Evolutionary conservation across 345 rosid species (phyloP), one percentile per base, ranked within the genome.

Genomic region (Erodium maritimum): DNA sequence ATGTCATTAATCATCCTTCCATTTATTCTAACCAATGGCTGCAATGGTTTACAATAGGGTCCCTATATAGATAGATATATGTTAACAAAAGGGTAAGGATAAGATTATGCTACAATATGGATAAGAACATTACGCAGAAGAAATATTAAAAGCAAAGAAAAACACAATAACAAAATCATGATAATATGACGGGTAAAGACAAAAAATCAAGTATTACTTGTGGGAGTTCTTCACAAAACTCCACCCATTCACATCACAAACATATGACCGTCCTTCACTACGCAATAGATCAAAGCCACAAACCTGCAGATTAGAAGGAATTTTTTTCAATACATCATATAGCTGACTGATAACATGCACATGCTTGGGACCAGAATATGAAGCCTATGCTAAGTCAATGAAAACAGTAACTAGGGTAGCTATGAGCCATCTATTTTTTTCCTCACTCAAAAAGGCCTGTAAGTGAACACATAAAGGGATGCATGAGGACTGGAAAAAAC

Each of bases 231-330:
- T 94, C 75, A 94, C 99, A 71, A 90, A 94, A 80, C 99, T 94
- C 99, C 99, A 94, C 59, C 99, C 99, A 76, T 94, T 94, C 62
- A 94, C 99, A 70, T 94, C 99, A 68, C 97, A 94, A 55, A 90
- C 97, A 66, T 90, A 94, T 21, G 97, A 94, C 22, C 93, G 81
- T 42, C 99, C 99, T 68, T 87, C 99, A 48, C 90, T 83, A 57
- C 99, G 93, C 78, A 94, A 68, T 19, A 94, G 97, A 84, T 94
- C 99, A 73, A 94, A 94, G 33, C 99, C 99, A 67, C 99, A 94
- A 55, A 93, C 99, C 99, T 93, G 79, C 60, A 75, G 73, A 59
- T 29, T 17, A 50, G 18, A 3, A 55, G 12, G 37, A 13, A 42
- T 12, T 7, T 42, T n/a, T 42, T 42, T 42, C 48, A 42, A 42